A percentile compares a stretch with the other conserved stretches of the same genome.
phyloP scores from a whole-genome alignment of 192 early-diverging fungal genomes.

The Coemansia sp. region DNA sequence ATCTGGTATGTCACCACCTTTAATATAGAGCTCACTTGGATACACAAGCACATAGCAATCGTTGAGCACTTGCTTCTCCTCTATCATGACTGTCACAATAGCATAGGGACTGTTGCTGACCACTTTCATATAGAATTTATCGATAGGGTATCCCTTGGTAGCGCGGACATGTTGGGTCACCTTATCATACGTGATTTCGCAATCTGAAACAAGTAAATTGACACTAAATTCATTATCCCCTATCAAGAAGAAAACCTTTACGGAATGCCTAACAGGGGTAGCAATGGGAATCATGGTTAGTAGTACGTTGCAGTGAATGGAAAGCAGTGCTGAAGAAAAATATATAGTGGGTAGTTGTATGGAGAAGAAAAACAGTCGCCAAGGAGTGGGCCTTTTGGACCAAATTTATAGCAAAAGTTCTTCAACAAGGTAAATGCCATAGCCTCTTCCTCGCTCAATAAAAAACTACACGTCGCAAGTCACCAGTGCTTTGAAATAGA shows the following conservation, averaged over 20 bases:
- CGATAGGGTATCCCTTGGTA: not conserved
- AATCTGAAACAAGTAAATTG: not conserved
- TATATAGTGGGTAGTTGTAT: not conserved
- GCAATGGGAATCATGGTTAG: not conserved
- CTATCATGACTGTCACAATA: not conserved
- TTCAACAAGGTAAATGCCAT: not conserved
- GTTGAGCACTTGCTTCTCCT: not conserved
- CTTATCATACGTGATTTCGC: not conserved
- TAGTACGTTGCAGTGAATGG: not conserved
- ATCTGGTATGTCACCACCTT: too few species aligned
- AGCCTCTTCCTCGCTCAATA: not conserved
- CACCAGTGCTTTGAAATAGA: too few species aligned
- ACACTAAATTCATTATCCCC: not conserved
- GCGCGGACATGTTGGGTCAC: not conserved
- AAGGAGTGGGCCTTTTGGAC: not conserved
- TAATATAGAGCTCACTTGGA: not conserved
- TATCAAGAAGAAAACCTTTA: not conserved
- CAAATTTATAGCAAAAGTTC: not conserved
- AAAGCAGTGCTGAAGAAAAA: not conserved
- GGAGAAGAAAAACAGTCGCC: not conserved
- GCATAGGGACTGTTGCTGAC: not conserved
- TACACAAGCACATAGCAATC: not conserved
- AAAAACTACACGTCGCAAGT: not conserved
- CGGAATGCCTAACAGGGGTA: not conserved
- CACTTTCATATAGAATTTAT: not conserved